Base-by-base conservation (phyloP, 768 basidiomycete species). In the Trametes meyenii region DNA sequence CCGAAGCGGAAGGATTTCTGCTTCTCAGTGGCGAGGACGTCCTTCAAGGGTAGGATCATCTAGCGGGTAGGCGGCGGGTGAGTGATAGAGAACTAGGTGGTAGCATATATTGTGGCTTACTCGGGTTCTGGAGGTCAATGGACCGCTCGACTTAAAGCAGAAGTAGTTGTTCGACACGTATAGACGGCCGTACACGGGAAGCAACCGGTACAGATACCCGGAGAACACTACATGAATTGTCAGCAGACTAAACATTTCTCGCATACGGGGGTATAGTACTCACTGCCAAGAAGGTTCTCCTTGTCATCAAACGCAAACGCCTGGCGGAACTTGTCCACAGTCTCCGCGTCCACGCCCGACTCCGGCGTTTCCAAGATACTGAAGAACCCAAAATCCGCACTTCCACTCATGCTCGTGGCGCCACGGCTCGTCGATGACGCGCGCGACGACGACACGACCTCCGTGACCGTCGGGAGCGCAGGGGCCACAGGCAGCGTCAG, bases 31-130 rank as follows among this genome's bases (percentile, higher is more conserved):
- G 92, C 83, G 43, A 98, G 78, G 40, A 98, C 85, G 73, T 98
- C 96, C 44, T 85, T 84, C 58, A 97, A 86, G 13, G 96, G 96
- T 29, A 99, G 78, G 21, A 96, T 86, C 96, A 99, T 98, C 96
- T 98, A 66, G 12, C 48, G 24, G 16, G 2, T 6, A 24, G 16
- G 2, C 23, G 2, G 45, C 23, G 14, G 3, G 6, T 2, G n/a
- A 39, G 35, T 19, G 4, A 2, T n/a, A 8, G 16, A 24, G n/a
- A 33, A 13, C 17, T 2, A 4, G 24, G 16, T 2, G 5, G 5
- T 36, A 33, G n/a, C 6, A 35, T 1, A 16, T 1, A 43, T 6
- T 1, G 43, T 16, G 3, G 72, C 87, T 66, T 67, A 94, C 96
- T 78, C 86, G 85, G 13, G 94, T 98, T 71, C 88, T 90, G 45